Evolutionary conservation across 1,284 basidiomycete genomes (phyloP), one percentile per base, ranked within the genome.

Genomic region (Fomes fomentarius): DNA sequence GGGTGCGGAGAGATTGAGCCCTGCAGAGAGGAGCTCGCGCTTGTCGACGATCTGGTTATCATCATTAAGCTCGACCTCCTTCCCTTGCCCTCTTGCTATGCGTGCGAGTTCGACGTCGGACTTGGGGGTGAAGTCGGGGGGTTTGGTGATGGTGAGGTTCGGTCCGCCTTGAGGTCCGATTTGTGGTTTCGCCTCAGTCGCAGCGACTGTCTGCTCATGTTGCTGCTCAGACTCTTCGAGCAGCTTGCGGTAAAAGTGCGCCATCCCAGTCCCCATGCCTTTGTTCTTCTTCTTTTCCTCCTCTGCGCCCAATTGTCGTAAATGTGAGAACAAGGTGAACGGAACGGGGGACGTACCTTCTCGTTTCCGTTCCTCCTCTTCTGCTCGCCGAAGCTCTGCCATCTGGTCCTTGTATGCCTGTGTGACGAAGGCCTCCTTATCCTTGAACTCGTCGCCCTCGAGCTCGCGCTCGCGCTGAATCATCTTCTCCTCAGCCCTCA

Each of bases 401-500:
- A 97, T 93, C 73, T 99, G 97, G 58, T 93, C 90, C 72, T 95
- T 95, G 76, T 99, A 99, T 31, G 94, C 95, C 66, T 95, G 93
- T 1, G 97, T 99, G 40, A 99, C 96, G 66, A 98, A 99, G 21
- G 88, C 83, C 58, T 99, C 97, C 76, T 96, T 99, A 75, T 94
- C 96, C 43, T 80, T 82, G 71, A 94, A 99, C 70, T 96, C 86
- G 60, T 96, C 94, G 0, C 97, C 97, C 74, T 99, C 97, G 22
- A 82, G 76, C 69, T 96, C 93, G 19, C 97, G 83, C 70, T 99
- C 96, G 43, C 85, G 83, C 71, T 96, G 92, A 65, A 98, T 90
- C 89, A 96, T 93, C 78, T 98, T 98, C 74, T 99, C 95, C 72
- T 99, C 96, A 0, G 97, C 97, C 51, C 96, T 81, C n/a, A 98